Conservation (phyloP, 305 asterid genomes). For the Withania somnifera region DNA sequence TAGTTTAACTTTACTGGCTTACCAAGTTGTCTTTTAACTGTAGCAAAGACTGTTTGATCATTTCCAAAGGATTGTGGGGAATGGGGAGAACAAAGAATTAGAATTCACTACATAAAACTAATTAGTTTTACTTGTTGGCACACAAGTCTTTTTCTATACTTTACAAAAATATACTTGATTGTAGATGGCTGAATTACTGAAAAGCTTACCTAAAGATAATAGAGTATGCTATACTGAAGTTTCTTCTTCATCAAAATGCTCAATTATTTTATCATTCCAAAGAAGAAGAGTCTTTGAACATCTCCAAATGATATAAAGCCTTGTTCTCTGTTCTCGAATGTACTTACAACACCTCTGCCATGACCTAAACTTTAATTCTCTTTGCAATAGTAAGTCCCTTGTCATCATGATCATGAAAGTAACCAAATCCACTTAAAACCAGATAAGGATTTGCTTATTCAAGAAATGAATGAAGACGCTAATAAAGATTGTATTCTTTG, state of each 20-base stretch:
- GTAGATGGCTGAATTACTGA: not conserved
- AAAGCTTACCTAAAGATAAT: too few species aligned
- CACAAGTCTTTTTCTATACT: not conserved
- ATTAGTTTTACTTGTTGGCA: not conserved
- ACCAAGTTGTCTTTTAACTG: not conserved
- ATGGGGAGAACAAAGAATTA: too few species aligned
- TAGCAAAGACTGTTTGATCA: not conserved
- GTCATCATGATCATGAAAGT: conserved; percentile 5
- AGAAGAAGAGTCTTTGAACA: conserved; percentile 51
- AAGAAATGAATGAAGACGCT: not conserved
- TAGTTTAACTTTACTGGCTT: not conserved
- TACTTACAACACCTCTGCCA: conserved; percentile 47
- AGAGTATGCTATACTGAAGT: not conserved
- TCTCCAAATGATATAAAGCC: conserved; percentile 70
- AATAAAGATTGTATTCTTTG: not conserved
- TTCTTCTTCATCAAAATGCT: conserved; percentile 1
- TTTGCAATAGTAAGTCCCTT: not conserved
- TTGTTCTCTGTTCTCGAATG: conserved; percentile 65
- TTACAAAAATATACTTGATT: too few species aligned
- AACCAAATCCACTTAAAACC: not conserved
- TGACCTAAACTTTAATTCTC: conserved; percentile 19
- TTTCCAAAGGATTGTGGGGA: not conserved
- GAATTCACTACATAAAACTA: not conserved
- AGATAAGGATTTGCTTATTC: not conserved
- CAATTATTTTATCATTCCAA: conserved; percentile 20